phyloP scores from a whole-genome alignment of 2,329 filamentous ascomycete species.

The Xylariaceae sp. region DNA sequence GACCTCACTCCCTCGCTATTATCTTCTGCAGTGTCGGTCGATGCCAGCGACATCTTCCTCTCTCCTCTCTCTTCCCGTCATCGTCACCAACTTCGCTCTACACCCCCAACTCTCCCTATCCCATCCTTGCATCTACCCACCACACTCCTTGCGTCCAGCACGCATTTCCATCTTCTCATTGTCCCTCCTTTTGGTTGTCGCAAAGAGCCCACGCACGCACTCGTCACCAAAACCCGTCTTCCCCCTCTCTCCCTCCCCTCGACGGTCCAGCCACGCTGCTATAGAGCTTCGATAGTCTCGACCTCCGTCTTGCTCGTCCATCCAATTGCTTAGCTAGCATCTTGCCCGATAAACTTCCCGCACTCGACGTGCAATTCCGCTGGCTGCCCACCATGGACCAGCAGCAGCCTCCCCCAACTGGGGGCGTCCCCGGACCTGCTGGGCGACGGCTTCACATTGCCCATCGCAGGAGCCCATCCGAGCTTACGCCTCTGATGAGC shows the following conservation, averaged over 20 bases:
- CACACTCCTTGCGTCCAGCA: conserved; percentile 26
- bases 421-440: conserved; percentile 62
- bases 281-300: conserved; percentile 13
- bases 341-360: conserved; percentile 27
- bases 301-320: conserved; percentile 14
- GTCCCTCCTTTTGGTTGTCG: conserved; percentile 32
- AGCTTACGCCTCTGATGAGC: conserved; percentile 96
- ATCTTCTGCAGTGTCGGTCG: conserved; percentile 3
- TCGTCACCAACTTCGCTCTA: conserved; percentile 16
- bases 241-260: conserved; percentile 1
- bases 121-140: conserved; percentile 15
- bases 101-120: conserved; percentile 10
- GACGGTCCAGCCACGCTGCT: conserved; percentile 3
- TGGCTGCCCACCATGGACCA: conserved; percentile 56
- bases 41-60: conserved; percentile 10
- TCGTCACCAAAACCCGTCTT: conserved; percentile 4
- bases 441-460: conserved; percentile 94
- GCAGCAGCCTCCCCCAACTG: conserved; percentile 40
- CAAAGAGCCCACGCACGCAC: conserved; percentile 27
- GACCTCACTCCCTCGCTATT: conserved; percentile 1
- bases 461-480: conserved; percentile 92
- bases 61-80: conserved; percentile 16
- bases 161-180: conserved; percentile 38
- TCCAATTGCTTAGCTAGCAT: conserved; percentile 10
- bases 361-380: conserved; percentile 36